Conservation (phyloP, 164 flowering plant species). For the Kingdonia uniflora region DNA sequence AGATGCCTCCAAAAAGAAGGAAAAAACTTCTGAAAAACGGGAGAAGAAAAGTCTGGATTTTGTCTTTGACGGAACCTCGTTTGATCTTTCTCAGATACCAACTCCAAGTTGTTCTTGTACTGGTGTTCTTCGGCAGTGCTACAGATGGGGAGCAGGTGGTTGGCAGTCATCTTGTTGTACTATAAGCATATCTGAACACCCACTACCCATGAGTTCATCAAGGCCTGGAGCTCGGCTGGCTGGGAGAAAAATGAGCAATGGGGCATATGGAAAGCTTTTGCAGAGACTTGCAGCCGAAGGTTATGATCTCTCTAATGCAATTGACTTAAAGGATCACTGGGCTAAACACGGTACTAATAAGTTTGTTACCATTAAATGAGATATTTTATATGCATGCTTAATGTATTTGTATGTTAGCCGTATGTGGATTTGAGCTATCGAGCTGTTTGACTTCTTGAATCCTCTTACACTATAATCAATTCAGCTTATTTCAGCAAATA, state of each 20-base stretch:
- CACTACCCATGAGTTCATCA: slow-evolving; percentile 41
- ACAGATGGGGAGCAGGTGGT: slow-evolving; percentile 51
- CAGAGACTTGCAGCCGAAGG: slow-evolving; percentile 39
- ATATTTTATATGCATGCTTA: background rate
- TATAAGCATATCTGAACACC: slow-evolving; percentile 37
- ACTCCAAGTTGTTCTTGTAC: slow-evolving; percentile 42
- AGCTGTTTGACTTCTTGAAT: no score
- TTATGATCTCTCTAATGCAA: slow-evolving; percentile 29
- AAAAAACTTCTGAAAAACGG: slow-evolving; percentile 17
- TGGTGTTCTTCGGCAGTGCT: slow-evolving; percentile 31
- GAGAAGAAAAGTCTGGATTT: slow-evolving; percentile 26
- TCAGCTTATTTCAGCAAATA: no score
- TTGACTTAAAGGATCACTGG: slow-evolving; percentile 53
- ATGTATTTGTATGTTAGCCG: no score
- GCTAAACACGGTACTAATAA: slow-evolving; percentile 53
- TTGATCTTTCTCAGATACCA: slow-evolving; percentile 33
- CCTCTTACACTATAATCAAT: no score
- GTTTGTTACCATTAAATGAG: slow-evolving; percentile 44
- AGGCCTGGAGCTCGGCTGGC: slow-evolving; percentile 44
- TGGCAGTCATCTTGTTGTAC: slow-evolving; percentile 65
- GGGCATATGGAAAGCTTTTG: slow-evolving; percentile 44
- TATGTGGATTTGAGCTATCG: no score
- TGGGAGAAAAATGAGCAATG: slow-evolving; percentile 56
- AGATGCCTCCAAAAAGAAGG: slow-evolving; percentile 17
- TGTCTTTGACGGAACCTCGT: slow-evolving; percentile 13